Conservation (phyloP, 2,329 filamentous ascomycete species). For the Aspergillus calidoustus region DNA sequence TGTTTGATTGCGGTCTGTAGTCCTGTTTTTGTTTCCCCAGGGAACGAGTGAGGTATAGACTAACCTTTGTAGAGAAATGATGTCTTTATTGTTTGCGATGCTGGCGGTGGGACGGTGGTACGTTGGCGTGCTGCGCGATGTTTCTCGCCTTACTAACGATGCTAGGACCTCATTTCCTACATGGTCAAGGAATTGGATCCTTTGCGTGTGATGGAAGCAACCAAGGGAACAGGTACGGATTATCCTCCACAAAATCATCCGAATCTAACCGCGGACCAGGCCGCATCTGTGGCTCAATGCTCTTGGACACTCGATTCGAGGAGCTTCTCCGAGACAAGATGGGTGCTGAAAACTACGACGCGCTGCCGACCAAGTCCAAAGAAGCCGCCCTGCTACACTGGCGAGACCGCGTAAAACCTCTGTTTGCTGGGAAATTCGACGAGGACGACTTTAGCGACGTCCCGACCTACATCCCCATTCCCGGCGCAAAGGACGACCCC, state of each 20-base stretch:
- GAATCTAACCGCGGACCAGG: constrained; percentile 20
- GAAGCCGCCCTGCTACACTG: constrained; percentile 36
- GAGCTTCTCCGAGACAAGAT: constrained; percentile 30
- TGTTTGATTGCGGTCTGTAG: constrained; percentile 29
- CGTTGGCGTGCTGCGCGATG: background rate
- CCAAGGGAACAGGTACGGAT: constrained; percentile 32
- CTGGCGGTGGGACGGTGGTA: constrained; percentile 45
- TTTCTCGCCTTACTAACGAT: background rate
- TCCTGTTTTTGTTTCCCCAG: background rate
- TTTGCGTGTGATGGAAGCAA: constrained; percentile 32
- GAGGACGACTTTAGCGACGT: constrained; percentile 31
- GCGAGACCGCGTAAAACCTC: constrained; percentile 35
- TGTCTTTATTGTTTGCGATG: constrained; percentile 42
- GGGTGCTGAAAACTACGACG: constrained; percentile 31
- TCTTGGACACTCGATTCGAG: constrained; percentile 36
- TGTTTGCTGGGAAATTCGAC: constrained; percentile 25
- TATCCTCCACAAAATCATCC: too few species aligned
- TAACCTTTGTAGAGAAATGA: constrained; percentile 28
- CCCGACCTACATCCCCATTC: constrained; percentile 30
- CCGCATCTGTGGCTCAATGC: constrained; percentile 36
- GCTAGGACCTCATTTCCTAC: constrained; percentile 41
- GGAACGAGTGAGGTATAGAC: background rate
- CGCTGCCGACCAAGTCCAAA: constrained; percentile 29
- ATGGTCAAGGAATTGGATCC: constrained; percentile 29
- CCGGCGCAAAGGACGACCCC: constrained; percentile 28